phyloP scores from a whole-genome alignment of 495 filamentous ascomycete genomes.

The Zalerion maritima region DNA sequence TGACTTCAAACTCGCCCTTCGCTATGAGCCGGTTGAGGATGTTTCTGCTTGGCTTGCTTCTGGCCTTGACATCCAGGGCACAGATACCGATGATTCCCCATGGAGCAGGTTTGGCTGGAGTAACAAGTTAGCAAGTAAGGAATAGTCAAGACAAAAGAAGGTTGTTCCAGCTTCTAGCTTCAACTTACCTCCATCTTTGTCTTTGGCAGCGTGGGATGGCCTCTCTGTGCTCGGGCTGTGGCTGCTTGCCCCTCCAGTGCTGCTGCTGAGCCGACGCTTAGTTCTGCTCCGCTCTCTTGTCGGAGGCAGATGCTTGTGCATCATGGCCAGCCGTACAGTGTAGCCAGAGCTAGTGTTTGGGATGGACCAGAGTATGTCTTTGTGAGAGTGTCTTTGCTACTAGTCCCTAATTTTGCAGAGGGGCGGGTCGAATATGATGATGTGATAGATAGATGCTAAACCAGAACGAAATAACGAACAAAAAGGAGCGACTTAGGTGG shows the following conservation, averaged over 20 bases:
- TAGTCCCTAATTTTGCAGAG: too few species aligned
- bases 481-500: too few species aligned
- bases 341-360: too few species aligned
- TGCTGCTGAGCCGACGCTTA: constrained; percentile 59
- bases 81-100: constrained; percentile 73
- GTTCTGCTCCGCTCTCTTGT: constrained; percentile 57
- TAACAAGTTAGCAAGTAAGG: too few species aligned
- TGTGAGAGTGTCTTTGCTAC: too few species aligned
- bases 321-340: too few species aligned
- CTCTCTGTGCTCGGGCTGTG: constrained; percentile 47
- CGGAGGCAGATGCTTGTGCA: constrained; percentile 29
- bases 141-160: too few species aligned
- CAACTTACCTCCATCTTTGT: constrained; percentile 26
- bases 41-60: constrained; percentile 90
- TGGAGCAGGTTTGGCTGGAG: constrained; percentile 25
- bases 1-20: constrained; percentile 85
- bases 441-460: too few species aligned
- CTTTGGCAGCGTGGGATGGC: constrained; percentile 25
- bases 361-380: too few species aligned
- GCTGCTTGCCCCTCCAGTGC: constrained; percentile 61
- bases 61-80: constrained; percentile 86
- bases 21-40: constrained; percentile 84
- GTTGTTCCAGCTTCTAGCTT: too few species aligned
- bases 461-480: too few species aligned
- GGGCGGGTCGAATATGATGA: too few species aligned